These are phyloP conservation scores for Russula ochroleuca DNA, from an alignment of 768 basidiomycete species.

Conservation along the genomic window DNA sequence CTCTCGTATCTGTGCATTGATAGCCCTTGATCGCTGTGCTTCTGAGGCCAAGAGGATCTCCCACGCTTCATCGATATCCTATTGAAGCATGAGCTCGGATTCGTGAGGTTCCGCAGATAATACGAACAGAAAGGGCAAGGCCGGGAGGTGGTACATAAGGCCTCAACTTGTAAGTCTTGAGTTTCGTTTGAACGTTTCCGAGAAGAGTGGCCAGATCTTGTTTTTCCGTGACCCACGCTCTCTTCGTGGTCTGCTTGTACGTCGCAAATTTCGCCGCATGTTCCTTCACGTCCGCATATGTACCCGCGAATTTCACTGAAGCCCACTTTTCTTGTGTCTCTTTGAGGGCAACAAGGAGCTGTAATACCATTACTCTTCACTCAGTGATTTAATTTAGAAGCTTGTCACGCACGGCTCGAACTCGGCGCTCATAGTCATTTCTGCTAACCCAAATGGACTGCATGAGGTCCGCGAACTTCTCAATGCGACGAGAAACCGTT, in stretches of 20 bases:
- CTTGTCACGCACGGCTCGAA: slow-evolving; percentile 50
- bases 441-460: slow-evolving; percentile 82
- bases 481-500: slow-evolving; percentile 87
- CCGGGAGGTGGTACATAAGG: slow-evolving; percentile 79
- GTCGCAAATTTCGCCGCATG: slow-evolving; percentile 66
- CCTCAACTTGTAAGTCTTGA: slow-evolving; percentile 82
- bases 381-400: neutral
- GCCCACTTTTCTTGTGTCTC: slow-evolving; percentile 70
- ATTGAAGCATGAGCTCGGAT: slow-evolving; percentile 5
- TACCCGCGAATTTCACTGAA: slow-evolving; percentile 58
- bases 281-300: slow-evolving; percentile 77
- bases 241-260: slow-evolving; percentile 84
- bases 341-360: slow-evolving; percentile 65
- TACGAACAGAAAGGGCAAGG: slow-evolving; percentile 52
- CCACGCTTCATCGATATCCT: slow-evolving; percentile 82
- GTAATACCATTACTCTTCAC: slow-evolving; percentile 8
- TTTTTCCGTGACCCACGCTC: slow-evolving; percentile 84
- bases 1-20: slow-evolving; percentile 89
- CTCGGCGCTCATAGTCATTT: slow-evolving; percentile 91
- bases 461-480: slow-evolving; percentile 95
- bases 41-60: slow-evolving; percentile 66
- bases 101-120: neutral
- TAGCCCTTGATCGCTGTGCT: slow-evolving; percentile 67
- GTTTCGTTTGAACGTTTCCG: slow-evolving; percentile 90
- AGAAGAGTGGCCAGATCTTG: slow-evolving; percentile 85